phyloP scores from a whole-genome alignment of 305 asterid genomes.

The Plantago coronopus region DNA sequence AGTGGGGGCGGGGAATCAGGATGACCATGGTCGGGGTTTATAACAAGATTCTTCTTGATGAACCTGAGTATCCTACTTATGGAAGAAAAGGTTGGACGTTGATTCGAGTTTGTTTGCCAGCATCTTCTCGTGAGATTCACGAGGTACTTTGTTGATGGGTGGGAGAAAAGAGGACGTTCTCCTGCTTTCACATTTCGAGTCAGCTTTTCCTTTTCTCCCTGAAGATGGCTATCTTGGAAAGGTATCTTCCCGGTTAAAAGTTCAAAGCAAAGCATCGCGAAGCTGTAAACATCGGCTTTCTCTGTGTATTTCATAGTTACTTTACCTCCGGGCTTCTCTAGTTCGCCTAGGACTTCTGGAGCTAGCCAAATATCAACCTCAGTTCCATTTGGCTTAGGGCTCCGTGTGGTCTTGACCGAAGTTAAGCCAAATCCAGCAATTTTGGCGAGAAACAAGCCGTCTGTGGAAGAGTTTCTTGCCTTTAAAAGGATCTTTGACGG shows the following conservation, averaged over 20 bases:
- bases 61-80: conserved; percentile 67
- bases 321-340: conserved; percentile 37
- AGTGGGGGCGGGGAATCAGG: conserved; percentile 78
- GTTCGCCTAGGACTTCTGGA: conserved; percentile 67
- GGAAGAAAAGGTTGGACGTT: conserved; percentile 70
- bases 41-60: conserved; percentile 59
- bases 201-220: conserved; percentile 74
- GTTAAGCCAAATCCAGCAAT: conserved; percentile 52
- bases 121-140: conserved; percentile 63
- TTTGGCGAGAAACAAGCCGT: conserved; percentile 54
- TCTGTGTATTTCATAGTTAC: conserved; percentile 37
- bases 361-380: conserved; percentile 68
- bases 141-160: conserved; percentile 69
- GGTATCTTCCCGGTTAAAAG: conserved; percentile 78
- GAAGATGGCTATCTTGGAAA: conserved; percentile 61
- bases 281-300: conserved; percentile 78
- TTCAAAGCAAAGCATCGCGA: conserved; percentile 79
- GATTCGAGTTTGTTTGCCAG: conserved; percentile 66
- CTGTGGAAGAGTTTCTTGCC: conserved; percentile 42
- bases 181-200: conserved; percentile 64
- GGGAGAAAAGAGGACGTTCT: conserved; percentile 78
- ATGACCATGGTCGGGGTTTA: conserved; percentile 72
- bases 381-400: conserved; percentile 27
- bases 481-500: conserved; percentile 68
- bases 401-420: conserved; percentile 34